Conservation (phyloP, 345 rosid species). For the Gossypium australe region DNA sequence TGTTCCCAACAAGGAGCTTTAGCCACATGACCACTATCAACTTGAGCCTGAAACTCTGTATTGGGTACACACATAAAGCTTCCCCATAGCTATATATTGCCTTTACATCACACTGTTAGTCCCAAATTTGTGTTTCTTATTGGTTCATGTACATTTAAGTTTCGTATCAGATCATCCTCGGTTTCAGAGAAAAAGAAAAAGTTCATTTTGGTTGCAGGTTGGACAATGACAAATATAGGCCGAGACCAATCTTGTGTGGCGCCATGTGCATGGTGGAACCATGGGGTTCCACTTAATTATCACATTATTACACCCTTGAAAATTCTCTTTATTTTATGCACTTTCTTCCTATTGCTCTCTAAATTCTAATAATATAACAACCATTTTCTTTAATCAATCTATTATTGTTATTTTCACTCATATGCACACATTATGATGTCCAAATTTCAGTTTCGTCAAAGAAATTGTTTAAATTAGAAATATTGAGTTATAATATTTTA, state of each 20-base stretch:
- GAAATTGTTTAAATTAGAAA: no score
- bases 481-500: no score
- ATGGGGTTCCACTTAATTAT: conserved; percentile 8
- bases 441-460: background rate
- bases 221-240: conserved; percentile 15
- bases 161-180: conserved; percentile 11
- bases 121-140: background rate
- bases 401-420: no score
- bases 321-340: background rate
- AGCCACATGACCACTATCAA: conserved; percentile 23
- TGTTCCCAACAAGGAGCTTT: conserved; percentile 19
- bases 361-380: background rate
- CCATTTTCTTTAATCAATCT: background rate
- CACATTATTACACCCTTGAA: background rate
- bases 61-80: background rate
- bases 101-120: background rate
- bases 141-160: conserved; percentile 4
- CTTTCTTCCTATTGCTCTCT: background rate
- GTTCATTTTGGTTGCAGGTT: background rate
- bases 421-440: no score
- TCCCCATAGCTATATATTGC: background rate
- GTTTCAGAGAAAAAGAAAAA: conserved; percentile 1
- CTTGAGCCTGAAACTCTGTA: conserved; percentile 17
- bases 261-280: conserved; percentile 37
- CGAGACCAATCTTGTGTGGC: conserved; percentile 22